Conservation (phyloP, 345 rosid species). For the Punica granatum region DNA sequence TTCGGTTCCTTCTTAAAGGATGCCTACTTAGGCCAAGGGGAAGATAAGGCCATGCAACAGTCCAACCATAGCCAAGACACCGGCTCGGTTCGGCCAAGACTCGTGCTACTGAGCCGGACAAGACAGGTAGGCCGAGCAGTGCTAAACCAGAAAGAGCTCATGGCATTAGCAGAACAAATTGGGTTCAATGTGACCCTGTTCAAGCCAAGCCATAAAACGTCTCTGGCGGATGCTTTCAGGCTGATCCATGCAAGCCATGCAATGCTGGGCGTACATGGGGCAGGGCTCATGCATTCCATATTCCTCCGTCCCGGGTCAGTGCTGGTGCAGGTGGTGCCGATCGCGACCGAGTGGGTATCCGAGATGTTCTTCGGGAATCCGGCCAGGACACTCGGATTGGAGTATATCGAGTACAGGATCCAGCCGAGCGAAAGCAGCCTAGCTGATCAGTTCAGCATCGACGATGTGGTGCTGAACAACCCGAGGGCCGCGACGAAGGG, state of each 20-base stretch:
- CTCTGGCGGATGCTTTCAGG: slow-evolving; percentile 9
- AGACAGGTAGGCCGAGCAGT: slow-evolving; percentile 12
- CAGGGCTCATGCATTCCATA: slow-evolving; percentile 22
- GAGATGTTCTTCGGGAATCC: slow-evolving; percentile 17
- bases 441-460: slow-evolving; percentile 12
- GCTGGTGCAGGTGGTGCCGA: slow-evolving; percentile 28
- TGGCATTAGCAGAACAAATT: not conserved
- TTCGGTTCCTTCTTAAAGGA: slow-evolving; percentile 32
- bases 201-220: slow-evolving; percentile 6
- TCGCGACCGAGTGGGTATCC: slow-evolving; percentile 24
- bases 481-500: slow-evolving; percentile 14
- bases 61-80: slow-evolving; percentile 21
- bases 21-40: slow-evolving; percentile 19
- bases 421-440: slow-evolving; percentile 26
- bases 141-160: slow-evolving; percentile 11
- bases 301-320: slow-evolving; percentile 21
- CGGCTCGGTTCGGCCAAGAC: slow-evolving; percentile 11
- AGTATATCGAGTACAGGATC: slow-evolving; percentile 24
- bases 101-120: slow-evolving; percentile 15
- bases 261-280: slow-evolving; percentile 36
- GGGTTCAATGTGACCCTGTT: slow-evolving; percentile 27
- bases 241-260: slow-evolving; percentile 26
- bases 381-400: slow-evolving; percentile 24
- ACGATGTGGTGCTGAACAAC: slow-evolving; percentile 14
- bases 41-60: slow-evolving; percentile 5